These are phyloP conservation scores for Scedosporium minutisporum DNA, from an alignment of 2,329 filamentous ascomycete species.

Conservation along the genomic window DNA sequence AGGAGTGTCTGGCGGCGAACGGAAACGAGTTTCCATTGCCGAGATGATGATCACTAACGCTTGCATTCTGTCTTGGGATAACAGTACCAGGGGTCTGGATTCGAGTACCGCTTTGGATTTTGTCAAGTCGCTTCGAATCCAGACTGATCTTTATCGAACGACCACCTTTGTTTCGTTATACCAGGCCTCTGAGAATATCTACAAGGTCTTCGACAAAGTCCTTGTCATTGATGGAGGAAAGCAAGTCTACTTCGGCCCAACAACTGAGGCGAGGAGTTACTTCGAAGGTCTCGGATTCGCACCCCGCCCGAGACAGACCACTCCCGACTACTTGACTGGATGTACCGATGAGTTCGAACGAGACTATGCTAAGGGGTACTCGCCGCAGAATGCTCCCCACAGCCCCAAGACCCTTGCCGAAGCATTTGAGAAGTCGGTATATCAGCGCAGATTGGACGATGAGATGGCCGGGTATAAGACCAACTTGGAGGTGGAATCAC, in stretches of 20 bases:
- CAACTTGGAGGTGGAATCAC: conserved; percentile 53
- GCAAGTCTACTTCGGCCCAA: conserved; percentile 67
- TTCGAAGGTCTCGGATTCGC: conserved; percentile 71
- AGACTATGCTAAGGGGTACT: conserved; percentile 60
- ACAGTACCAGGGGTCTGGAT: conserved; percentile 60
- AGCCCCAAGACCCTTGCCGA: conserved; percentile 55
- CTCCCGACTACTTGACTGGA: conserved; percentile 71
- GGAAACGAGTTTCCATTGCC: conserved; percentile 72
- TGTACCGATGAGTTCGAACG: conserved; percentile 80
- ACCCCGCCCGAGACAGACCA: conserved; percentile 67
- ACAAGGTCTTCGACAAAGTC: conserved; percentile 73
- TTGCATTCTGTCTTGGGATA: conserved; percentile 67
- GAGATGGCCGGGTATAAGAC: conserved; percentile 64
- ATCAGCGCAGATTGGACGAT: conserved; percentile 43
- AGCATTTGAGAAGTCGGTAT: conserved; percentile 59
- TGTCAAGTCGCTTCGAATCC: conserved; percentile 60
- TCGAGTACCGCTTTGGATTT: conserved; percentile 60
- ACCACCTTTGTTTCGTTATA: conserved; percentile 82
- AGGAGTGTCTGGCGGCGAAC: conserved; percentile 70
- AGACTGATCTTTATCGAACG: conserved; percentile 76
- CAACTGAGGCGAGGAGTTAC: conserved; percentile 57
- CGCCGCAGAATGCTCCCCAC: conserved; percentile 56
- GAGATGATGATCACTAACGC: conserved; percentile 72
- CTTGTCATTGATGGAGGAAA: conserved; percentile 68
- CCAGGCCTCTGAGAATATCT: conserved; percentile 76